These are phyloP conservation scores for Prototheca stagnorum DNA, from an alignment of 163 green algal species.

Conservation along the genomic window DNA sequence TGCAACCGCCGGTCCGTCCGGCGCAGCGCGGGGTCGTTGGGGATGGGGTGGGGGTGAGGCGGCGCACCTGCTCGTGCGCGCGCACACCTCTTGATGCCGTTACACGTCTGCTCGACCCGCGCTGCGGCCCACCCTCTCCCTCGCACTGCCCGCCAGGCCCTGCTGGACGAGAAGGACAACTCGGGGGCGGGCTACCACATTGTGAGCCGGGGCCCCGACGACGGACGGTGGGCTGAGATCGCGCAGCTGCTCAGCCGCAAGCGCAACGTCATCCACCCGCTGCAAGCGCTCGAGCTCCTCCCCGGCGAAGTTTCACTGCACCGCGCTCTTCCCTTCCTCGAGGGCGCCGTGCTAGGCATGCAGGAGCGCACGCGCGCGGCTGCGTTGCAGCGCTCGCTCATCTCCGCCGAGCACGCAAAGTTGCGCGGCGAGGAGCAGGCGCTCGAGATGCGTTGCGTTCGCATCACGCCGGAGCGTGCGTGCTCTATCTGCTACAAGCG, in stretches of 20 bases:
- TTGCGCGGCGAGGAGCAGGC: not conserved
- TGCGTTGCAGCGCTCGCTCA: not conserved
- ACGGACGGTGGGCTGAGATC: slow-evolving; percentile 33
- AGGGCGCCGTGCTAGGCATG: too few relatives aligned
- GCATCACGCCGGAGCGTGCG: slow-evolving; percentile 41
- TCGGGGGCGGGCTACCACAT: not conserved
- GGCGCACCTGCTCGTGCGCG: too few relatives aligned
- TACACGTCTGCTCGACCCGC: too few relatives aligned
- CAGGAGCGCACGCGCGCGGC: not conserved
- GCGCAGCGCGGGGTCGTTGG: too few relatives aligned
- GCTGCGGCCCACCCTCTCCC: too few relatives aligned
- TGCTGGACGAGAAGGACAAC: slow-evolving; percentile 15
- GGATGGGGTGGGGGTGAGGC: too few relatives aligned
- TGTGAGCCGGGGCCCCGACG: slow-evolving; percentile 1
- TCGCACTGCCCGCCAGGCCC: too few relatives aligned
- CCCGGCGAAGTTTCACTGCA: slow-evolving; percentile 34
- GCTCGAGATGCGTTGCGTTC: not conserved
- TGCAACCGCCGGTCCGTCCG: too few relatives aligned
- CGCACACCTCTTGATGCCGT: too few relatives aligned
- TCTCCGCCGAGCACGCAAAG: not conserved
- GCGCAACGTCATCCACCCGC: slow-evolving; percentile 33
- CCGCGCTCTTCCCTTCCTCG: too few relatives aligned
- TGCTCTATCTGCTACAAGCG: slow-evolving; percentile 68
- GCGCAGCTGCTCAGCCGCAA: slow-evolving; percentile 43
- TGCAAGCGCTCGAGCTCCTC: slow-evolving; percentile 43